Conservation (phyloP, 305 asterid genomes). For the Fraxinus platypoda region DNA sequence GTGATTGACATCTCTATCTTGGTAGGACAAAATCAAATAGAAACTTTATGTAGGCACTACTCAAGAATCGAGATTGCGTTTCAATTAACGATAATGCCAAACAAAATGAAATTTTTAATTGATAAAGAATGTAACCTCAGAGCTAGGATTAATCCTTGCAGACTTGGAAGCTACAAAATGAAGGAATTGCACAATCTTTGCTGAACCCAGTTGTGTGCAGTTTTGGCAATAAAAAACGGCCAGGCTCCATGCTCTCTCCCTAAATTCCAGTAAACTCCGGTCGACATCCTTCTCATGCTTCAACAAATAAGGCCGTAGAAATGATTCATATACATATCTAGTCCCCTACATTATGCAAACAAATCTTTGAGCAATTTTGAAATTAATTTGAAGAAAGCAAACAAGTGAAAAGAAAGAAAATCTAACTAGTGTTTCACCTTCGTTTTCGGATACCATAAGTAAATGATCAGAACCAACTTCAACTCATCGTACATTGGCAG, state of each 20-base stretch:
- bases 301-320: constrained; percentile 61
- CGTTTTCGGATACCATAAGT: constrained; percentile 87
- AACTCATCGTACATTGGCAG: constrained; percentile 86
- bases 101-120: background rate
- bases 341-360: constrained; percentile 46
- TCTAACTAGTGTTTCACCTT: constrained; percentile 38
- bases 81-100: background rate
- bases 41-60: too few species aligned
- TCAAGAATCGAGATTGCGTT: background rate
- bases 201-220: constrained; percentile 71
- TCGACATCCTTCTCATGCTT: constrained; percentile 70
- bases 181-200: constrained; percentile 58
- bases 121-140: constrained; percentile 36
- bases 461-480: constrained; percentile 81
- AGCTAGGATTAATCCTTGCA: constrained; percentile 29
- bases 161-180: constrained; percentile 47
- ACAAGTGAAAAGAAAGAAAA: background rate
- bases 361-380: background rate
- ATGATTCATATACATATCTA: constrained; percentile 51
- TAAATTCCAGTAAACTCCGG: constrained; percentile 49
- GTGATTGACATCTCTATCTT: too few species aligned
- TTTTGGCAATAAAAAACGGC: constrained; percentile 78
- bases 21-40: too few species aligned
- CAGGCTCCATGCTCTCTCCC: constrained; percentile 70
- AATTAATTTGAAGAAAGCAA: background rate